phyloP scores from a whole-genome alignment of 1,284 basidiomycete species.

The Mycosarcoma mackinlayi region DNA sequence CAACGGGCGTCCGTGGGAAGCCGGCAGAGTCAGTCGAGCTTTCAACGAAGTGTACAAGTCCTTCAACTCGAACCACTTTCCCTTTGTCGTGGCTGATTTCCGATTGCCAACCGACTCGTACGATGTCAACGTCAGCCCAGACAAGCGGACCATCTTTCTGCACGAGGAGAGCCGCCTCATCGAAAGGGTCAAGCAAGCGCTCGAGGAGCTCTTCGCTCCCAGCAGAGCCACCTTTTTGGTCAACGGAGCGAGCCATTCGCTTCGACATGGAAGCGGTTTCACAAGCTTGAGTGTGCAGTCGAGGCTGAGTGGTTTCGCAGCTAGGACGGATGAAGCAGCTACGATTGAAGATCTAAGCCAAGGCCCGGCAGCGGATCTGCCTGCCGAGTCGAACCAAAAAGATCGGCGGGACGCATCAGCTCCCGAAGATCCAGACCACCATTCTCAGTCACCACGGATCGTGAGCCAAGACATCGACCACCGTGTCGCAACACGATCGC shows the following conservation, averaged over 20 bases:
- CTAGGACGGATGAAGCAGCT: neutral
- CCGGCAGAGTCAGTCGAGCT: slow-evolving; percentile 47
- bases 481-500: neutral
- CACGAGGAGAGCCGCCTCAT: slow-evolving; percentile 88
- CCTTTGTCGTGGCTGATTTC: slow-evolving; percentile 86
- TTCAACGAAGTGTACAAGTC: slow-evolving; percentile 66
- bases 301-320: slow-evolving; percentile 9
- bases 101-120: slow-evolving; percentile 82
- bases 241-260: slow-evolving; percentile 41
- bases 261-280: slow-evolving; percentile 19
- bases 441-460: too few species aligned
- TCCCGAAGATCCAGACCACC: neutral
- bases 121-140: slow-evolving; percentile 96
- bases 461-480: slow-evolving; percentile 8
- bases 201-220: slow-evolving; percentile 77
- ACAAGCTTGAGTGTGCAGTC: slow-evolving; percentile 18
- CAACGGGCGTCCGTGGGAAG: slow-evolving; percentile 90
- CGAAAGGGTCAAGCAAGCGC: slow-evolving; percentile 71
- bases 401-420: slow-evolving; percentile 34
- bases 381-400: slow-evolving; percentile 31
- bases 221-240: slow-evolving; percentile 76
- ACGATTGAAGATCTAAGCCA: neutral
- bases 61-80: slow-evolving; percentile 68
- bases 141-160: slow-evolving; percentile 92
- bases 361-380: neutral